Evolutionary conservation across 352 stramenopile genomes (phyloP), one percentile per base, ranked within the genome.

Genomic region (Paralagenidium karlingii): DNA sequence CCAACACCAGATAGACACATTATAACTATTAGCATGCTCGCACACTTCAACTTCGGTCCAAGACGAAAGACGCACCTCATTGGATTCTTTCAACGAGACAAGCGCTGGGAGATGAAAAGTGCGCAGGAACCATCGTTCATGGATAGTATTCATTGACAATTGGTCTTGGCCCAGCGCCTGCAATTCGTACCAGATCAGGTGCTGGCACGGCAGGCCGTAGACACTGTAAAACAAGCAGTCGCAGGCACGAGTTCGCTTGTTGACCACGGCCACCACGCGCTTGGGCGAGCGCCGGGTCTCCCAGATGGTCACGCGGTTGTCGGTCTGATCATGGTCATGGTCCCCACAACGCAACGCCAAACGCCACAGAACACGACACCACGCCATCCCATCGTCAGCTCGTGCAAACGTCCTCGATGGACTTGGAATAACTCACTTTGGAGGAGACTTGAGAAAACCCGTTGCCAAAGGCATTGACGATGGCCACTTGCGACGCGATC

Each of bases 111-210:
- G 52, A 41, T 81, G 69, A 53, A 82, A 84, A 11, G 69, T 78
- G 18, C 69, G 67, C 29, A 84, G 48, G 43, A 82, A 76, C 69
- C 69, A 84, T 13, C 69, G 61, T 37, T 53, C 49, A 10, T 60
- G 64, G 8, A 82, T 67, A 0, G 69, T 67, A 18, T 46, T 63
- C 63, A 84, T 58, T 22, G 62, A 80, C 27, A 84, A 34, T 32
- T 82, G 69, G 45, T 77, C 69, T 57, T 65, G 63, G 31, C 78
- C 61, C 29, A 84, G 42, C 26, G 68, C 52, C 21, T 61, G 62
- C 27, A 80, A 58, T 53, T 84, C 69, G 47, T 84, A 84, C 59
- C 63, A 78, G 49, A 84, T 80, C 22, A 84, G 54, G 47, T 84
- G 69, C 38, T 75, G 64, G 38, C 69, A 84, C 10, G 69, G 69